A percentile compares a stretch with the other conserved stretches of the same genome.
These are phyloP conservation scores for Colletotrichum somersetense DNA, from an alignment of 2,329 filamentous ascomycete genomes.

Conservation along the genomic window DNA sequence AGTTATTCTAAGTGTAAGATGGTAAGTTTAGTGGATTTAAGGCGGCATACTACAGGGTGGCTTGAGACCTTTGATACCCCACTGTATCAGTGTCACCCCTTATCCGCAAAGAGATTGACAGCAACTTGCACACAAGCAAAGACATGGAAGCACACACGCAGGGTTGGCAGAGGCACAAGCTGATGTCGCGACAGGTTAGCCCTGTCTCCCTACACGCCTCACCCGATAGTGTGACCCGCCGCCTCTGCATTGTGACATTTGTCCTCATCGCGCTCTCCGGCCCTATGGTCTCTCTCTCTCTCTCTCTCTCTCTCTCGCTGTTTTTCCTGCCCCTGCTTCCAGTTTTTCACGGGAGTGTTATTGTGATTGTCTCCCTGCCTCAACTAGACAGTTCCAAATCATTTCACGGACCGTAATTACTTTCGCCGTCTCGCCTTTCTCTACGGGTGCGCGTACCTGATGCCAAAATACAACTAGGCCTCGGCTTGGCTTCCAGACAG, in stretches of 20 bases:
- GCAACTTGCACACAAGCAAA: slow-evolving; percentile 1
- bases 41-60: too few relatives aligned
- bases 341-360: slow-evolving; percentile 13
- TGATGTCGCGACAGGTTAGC: slow-evolving; percentile 21
- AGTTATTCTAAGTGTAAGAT: too few relatives aligned
- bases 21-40: too few relatives aligned
- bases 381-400: background rate
- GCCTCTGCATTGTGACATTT: slow-evolving; percentile 11
- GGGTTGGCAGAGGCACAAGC: background rate
- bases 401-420: background rate
- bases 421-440: background rate
- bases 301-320: background rate
- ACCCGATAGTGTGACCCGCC: slow-evolving; percentile 16
- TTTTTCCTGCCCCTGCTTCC: background rate
- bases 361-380: background rate
- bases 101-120: background rate
- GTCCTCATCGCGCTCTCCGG: slow-evolving; percentile 18
- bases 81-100: too few relatives aligned
- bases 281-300: background rate
- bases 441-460: slow-evolving; percentile 8
- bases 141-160: background rate
- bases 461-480: background rate
- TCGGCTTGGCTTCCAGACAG: background rate
- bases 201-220: slow-evolving; percentile 24
- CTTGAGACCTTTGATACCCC: too few relatives aligned